Base-by-base conservation (phyloP, 177 flowering plant genomes). In the Vitis hybrid region DNA sequence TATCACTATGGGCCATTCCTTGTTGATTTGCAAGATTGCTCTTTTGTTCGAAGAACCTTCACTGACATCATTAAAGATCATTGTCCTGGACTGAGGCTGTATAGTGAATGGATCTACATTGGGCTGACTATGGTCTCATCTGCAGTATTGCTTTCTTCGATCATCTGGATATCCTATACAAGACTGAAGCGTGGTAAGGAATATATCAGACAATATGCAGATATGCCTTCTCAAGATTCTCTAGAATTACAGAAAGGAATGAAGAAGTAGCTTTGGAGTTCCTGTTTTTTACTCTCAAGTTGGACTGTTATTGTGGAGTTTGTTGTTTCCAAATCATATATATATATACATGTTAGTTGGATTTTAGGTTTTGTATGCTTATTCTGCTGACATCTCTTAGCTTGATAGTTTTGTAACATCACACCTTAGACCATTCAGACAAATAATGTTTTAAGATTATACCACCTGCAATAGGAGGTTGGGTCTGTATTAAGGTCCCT, bases 101-200 rank as follows among this genome's bases (percentile, higher is more conserved):
- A 70, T 62, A 80, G 73, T 19, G 3, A 60, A 26, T 76, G 77
- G 80, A 76, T 74, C 6, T 79, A 63, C 32, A 52, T 69, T 7
- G 83, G 83, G 4, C 51, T 74, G 60, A 72, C 70, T 2, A 23
- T 74, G 54, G 73, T 74, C 1, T 73, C 85, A 11, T 63, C 70
- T 12, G 67, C 85, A 1, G 76, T 82, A 2, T 77, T 76, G 78
- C 26, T 71, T 0, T 80, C 83, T 1, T 8, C 75, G 71, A 70
- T 78, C 51, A 69, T 80, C 60, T 80, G 82, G 84, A 26, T 79
- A 1, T 13, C 72, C 10, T 72, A 74, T 58, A 76, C 71, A 32
- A 60, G 78, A 56, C 73, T 74, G 50, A 26, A 77, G 19, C 32
- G 62, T 21, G 77, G 67, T n/a, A 72, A 75, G 17, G 61, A n/a